These are phyloP conservation scores for Leccinum imitatum DNA, from an alignment of 768 basidiomycete genomes.

Conservation along the genomic window DNA sequence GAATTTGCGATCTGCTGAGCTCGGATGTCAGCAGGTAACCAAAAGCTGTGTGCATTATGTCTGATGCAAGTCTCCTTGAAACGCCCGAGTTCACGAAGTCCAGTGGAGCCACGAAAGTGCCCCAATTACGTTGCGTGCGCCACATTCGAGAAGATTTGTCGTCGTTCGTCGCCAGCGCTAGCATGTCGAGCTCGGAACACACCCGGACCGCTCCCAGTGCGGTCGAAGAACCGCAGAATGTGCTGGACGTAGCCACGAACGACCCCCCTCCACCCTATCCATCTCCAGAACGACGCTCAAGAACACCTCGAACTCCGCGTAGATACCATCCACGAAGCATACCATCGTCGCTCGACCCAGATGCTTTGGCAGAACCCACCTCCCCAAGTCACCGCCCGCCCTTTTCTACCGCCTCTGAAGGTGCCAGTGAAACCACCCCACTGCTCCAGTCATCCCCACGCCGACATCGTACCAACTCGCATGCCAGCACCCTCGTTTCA, in stretches of 20 bases:
- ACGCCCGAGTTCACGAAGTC: neutral
- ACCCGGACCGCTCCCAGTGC: neutral
- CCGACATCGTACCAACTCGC: conserved; percentile 57
- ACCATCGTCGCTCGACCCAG: conserved; percentile 35
- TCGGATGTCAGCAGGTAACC: neutral
- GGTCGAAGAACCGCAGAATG: conserved; percentile 5
- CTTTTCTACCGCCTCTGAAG: conserved; percentile 23
- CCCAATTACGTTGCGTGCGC: conserved; percentile 8
- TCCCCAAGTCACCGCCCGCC: conserved; percentile 20
- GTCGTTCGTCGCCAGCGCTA: neutral
- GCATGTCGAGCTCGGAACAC: conserved; percentile 12
- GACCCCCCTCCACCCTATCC: conserved; percentile 80
- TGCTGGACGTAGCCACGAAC: conserved; percentile 13
- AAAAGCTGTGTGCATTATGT: neutral
- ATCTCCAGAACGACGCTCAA: conserved; percentile 42
- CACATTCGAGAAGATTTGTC: neutral
- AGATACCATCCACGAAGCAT: conserved; percentile 32
- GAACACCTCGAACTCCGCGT: conserved; percentile 32
- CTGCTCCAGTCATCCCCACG: conserved; percentile 36
- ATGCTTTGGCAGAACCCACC: conserved; percentile 35
- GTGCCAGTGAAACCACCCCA: conserved; percentile 49
- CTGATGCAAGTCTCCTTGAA: neutral
- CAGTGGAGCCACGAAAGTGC: neutral
- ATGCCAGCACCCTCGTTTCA: conserved; percentile 50
- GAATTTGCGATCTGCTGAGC: neutral